A percentile compares a stretch with the other conserved stretches of the same genome.
Evolutionary conservation across 495 filamentous ascomycete species (phyloP).

Genomic region (Hyaloscypha hepaticicola): DNA sequence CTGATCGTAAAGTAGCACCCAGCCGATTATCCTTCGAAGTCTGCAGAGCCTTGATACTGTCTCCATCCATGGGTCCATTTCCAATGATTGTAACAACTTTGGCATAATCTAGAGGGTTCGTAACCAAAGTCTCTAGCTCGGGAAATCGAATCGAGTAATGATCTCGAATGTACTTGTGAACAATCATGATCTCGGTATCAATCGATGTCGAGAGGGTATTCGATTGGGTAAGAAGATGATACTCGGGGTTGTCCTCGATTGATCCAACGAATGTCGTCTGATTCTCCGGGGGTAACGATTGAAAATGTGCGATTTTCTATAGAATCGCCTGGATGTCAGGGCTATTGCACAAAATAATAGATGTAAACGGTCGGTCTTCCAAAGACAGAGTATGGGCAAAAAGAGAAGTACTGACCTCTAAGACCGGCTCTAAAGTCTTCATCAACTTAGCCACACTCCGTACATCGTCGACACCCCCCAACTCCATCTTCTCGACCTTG

Average conservation of each 20-base stretch:
- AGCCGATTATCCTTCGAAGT: slow-evolving; percentile 73
- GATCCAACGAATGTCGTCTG: slow-evolving; percentile 64
- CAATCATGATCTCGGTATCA: slow-evolving; percentile 84
- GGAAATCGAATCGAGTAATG: slow-evolving; percentile 94
- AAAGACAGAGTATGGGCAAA: slow-evolving; percentile 33
- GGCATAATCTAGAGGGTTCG: slow-evolving; percentile 90
- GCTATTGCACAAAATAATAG: slow-evolving; percentile 33
- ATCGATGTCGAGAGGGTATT: slow-evolving; percentile 86
- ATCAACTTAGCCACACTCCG: slow-evolving; percentile 72
- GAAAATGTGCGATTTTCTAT: slow-evolving; percentile 76
- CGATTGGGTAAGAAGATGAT: slow-evolving; percentile 76
- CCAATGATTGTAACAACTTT: slow-evolving; percentile 91
- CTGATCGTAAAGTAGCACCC: slow-evolving; percentile 67
- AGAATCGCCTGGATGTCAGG: slow-evolving; percentile 55
- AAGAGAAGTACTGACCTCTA: slow-evolving; percentile 63
- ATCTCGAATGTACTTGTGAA: slow-evolving; percentile 94
- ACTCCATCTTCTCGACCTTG: slow-evolving; percentile 75
- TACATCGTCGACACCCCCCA: slow-evolving; percentile 69
- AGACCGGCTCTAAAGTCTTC: slow-evolving; percentile 71
- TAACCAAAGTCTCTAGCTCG: slow-evolving; percentile 91
- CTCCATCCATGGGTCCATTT: slow-evolving; percentile 87
- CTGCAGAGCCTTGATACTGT: slow-evolving; percentile 71
- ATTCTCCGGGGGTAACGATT: slow-evolving; percentile 63
- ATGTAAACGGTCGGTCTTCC: slow-evolving; percentile 45
- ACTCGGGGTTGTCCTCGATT: slow-evolving; percentile 84